phyloP scores from a whole-genome alignment of 768 basidiomycete species.

The Termitomyces sp. region DNA sequence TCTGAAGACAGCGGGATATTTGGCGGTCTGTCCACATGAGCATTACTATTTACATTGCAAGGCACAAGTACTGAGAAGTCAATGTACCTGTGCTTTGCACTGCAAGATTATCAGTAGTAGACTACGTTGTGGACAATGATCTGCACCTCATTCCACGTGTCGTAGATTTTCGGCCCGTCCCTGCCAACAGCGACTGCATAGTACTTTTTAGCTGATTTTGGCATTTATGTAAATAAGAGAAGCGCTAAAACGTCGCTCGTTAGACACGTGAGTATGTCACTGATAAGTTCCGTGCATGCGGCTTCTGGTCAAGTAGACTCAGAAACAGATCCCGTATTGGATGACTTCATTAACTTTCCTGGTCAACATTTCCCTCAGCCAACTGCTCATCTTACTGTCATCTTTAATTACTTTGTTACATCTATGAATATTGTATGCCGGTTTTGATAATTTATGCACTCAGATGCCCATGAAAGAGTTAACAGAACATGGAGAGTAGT shows the following conservation, averaged over 20 bases:
- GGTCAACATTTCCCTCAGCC: too few relatives aligned
- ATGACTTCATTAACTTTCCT: too few relatives aligned
- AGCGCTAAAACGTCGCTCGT: background rate
- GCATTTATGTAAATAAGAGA: conserved; percentile 15
- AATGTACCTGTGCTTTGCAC: conserved; percentile 41
- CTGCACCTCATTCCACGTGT: conserved; percentile 55
- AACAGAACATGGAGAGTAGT: too few relatives aligned
- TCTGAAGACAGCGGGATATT: conserved; percentile 49
- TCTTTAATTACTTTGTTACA: too few relatives aligned
- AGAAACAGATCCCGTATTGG: too few relatives aligned
- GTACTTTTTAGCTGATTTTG: conserved; percentile 33
- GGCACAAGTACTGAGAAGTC: background rate
- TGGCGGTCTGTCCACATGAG: conserved; percentile 33
- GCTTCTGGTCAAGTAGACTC: too few relatives aligned
- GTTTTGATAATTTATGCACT: too few relatives aligned
- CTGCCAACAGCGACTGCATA: conserved; percentile 60
- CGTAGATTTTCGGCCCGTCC: conserved; percentile 51
- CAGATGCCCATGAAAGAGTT: too few relatives aligned
- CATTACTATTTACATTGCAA: background rate
- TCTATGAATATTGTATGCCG: too few relatives aligned
- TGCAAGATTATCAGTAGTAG: conserved; percentile 12
- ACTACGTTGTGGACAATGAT: background rate
- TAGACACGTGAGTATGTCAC: too few relatives aligned
- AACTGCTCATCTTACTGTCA: too few relatives aligned
- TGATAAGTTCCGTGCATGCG: too few relatives aligned